Evolutionary conservation across 345 rosid species (phyloP), one percentile per base, ranked within the genome.

Genomic region (Sonneratia alba): DNA sequence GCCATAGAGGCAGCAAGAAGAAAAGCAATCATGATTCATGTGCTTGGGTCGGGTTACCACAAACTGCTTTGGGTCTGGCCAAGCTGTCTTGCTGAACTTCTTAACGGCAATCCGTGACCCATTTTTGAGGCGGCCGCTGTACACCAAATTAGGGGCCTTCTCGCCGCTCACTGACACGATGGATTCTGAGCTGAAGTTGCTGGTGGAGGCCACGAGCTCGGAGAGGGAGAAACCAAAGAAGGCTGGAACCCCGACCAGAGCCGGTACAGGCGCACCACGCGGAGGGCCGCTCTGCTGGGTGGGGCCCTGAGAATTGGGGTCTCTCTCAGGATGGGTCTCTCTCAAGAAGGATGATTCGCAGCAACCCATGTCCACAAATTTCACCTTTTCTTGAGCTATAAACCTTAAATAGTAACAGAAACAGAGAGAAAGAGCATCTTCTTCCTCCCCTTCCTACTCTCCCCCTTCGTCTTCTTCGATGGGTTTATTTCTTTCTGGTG

Each of bases 31-130:
- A 22, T 6, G 49, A 55, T 12, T 36, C 24, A 36, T 9, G 21
- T 42, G 47, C 2, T 12, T 13, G 14, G 43, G n/a, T 9, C 24
- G 1, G 24, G 56, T 72, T 62, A 83, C 86, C 74, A 70, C 74
- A 65, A 83, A 83, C 78, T 81, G 86, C 56, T 79, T 73, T 24
- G 84, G 82, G 71, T 83, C 82, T 7, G 86, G 87, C 87, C 87
- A 83, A 32, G 87, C 78, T 42, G 71, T 66, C 67, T 75, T 79
- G 43, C 81, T 61, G 74, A 83, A 83, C 71, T 81, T 81, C 74
- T 83, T 83, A 74, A 81, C 71, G 12, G 87, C 84, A 36, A 83
- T 76, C 69, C 77, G 66, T 43, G 76, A 67, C 36, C 74, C 73
- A 73, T 68, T 75, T 45, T 72, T 64, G 68, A 83, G 78, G 61